Percentiles rank a stretch among this genome's conserved stretches.
Evolutionary conservation across 495 filamentous ascomycete genomes (phyloP).

Genomic region (Aspergillus taichungensis): DNA sequence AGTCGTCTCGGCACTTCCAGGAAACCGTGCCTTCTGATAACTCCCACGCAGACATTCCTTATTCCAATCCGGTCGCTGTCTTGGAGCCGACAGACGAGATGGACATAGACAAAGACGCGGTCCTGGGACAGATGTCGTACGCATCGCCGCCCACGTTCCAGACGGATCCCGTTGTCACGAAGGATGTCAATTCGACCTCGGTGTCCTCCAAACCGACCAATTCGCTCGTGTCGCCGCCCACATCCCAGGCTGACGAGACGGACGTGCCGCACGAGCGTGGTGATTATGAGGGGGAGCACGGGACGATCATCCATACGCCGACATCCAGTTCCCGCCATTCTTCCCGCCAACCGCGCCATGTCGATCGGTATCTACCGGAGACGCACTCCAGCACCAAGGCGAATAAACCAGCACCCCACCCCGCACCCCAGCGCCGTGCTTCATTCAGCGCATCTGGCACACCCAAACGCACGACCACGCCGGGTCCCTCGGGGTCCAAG

Average conservation of each 20-base stretch:
- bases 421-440: constrained; percentile 12
- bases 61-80: constrained; percentile 5
- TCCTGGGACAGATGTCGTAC: constrained; percentile 22
- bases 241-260: constrained; percentile 41
- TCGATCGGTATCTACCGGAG: constrained; percentile 37
- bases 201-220: constrained; percentile 28
- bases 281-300: constrained; percentile 30
- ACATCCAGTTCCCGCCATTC: constrained; percentile 42
- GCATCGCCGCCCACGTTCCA: constrained; percentile 33
- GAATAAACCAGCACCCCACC: constrained; percentile 19
- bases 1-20: constrained; percentile 6
- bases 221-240: constrained; percentile 44
- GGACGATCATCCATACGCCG: constrained; percentile 29
- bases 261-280: constrained; percentile 30
- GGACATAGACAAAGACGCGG: constrained; percentile 11
- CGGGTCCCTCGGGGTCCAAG: constrained; percentile 22
- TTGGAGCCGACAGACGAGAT: constrained; percentile 9
- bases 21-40: constrained; percentile 4
- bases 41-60: background rate
- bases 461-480: constrained; percentile 21
- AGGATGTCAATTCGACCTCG: constrained; percentile 22
- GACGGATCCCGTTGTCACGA: constrained; percentile 23
- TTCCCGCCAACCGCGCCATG: constrained; percentile 40
- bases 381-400: constrained; percentile 20
- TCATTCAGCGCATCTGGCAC: constrained; percentile 16